These are phyloP conservation scores for Pestalotiopsis sp. DNA, from an alignment of 2,329 filamentous ascomycete species.

Conservation along the genomic window DNA sequence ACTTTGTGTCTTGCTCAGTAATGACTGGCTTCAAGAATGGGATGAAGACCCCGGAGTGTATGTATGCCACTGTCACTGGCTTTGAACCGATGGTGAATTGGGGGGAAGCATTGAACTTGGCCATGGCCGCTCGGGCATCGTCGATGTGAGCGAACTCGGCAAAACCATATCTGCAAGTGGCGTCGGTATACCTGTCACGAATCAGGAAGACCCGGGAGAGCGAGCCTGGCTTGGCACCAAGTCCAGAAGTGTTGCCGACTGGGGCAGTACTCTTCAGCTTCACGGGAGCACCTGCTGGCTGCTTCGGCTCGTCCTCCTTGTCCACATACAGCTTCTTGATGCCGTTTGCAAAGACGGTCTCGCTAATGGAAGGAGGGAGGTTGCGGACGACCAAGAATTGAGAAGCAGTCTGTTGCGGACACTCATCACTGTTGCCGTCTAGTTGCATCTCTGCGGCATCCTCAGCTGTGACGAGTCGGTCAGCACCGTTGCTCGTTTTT, in stretches of 20 bases:
- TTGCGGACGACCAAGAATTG: slow-evolving; percentile 78
- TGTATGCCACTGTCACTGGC: slow-evolving; percentile 71
- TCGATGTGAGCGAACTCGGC: slow-evolving; percentile 78
- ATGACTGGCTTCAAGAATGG: slow-evolving; percentile 63
- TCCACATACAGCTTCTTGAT: slow-evolving; percentile 72
- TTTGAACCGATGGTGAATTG: slow-evolving; percentile 79
- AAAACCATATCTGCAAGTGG: slow-evolving; percentile 82
- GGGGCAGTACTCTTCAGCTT: slow-evolving; percentile 64
- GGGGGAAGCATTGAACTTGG: slow-evolving; percentile 71
- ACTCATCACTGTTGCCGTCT: slow-evolving; percentile 51
- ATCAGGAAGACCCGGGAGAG: slow-evolving; percentile 77
- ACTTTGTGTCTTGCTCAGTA: slow-evolving; percentile 57
- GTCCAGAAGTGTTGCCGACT: slow-evolving; percentile 56
- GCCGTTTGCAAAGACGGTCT: slow-evolving; percentile 73
- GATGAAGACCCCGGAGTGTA: slow-evolving; percentile 84
- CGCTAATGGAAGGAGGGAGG: slow-evolving; percentile 69
- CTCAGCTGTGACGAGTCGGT: slow-evolving; percentile 24
- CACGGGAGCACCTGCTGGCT: slow-evolving; percentile 45
- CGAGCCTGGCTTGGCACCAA: slow-evolving; percentile 74
- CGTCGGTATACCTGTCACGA: slow-evolving; percentile 69
- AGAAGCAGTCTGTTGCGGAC: slow-evolving; percentile 58
- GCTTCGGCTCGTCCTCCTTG: slow-evolving; percentile 53
- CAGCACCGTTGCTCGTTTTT: not conserved
- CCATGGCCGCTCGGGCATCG: slow-evolving; percentile 74
- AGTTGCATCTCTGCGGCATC: slow-evolving; percentile 39